Evolutionary conservation across 2,329 filamentous ascomycete species (phyloP), one percentile per base, ranked within the genome.

Genomic region (Stromatinia cepivora): DNA sequence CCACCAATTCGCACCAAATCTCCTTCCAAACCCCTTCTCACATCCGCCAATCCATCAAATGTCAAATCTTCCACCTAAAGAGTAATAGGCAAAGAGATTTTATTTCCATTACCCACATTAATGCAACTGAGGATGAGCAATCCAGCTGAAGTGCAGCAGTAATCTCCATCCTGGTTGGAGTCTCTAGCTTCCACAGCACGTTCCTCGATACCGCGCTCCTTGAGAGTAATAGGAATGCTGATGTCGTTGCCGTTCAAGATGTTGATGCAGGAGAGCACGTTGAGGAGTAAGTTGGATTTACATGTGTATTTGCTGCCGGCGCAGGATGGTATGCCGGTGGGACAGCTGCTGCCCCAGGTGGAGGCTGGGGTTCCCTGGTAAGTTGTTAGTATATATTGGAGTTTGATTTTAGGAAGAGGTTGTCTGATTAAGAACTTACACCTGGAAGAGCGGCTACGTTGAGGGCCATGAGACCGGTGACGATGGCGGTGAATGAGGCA

Each of bases 251-350:
- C 6, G 22, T 50, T 62, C 45, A 62, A 48, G 45, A 62, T 7
- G 20, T 62, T 50, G 45, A 45, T 62, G 45, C 59, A 62, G 7
- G 45, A 25, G 22, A 62, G 59, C 20, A 62, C 0, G 4, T 1
- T 25, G 45, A 36, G 11, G 1, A 50, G 7, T 17, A 1, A 7
- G 45, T 25, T 11, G 13, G 28, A 17, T 25, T 0, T 3, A 31
- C 59, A 62, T 4, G 28, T 62, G 45, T 62, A 62, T 48, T 62
- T 62, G 45, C 11, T 11, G 3, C 59, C 59, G 20, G 59, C 22
- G 8, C 59, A 62, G 13, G 45, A 2, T 7, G 59, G 45, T 15
- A 7, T 11, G 9, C 59, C 59, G 7, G 20, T 36, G 20, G 59
- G 59, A 13, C 45, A 36, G 3, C 28, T 15, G 45, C 45, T 62